These are phyloP conservation scores for Macadamia integrifolia DNA, from an alignment of 164 flowering plant genomes.

Conservation along the genomic window DNA sequence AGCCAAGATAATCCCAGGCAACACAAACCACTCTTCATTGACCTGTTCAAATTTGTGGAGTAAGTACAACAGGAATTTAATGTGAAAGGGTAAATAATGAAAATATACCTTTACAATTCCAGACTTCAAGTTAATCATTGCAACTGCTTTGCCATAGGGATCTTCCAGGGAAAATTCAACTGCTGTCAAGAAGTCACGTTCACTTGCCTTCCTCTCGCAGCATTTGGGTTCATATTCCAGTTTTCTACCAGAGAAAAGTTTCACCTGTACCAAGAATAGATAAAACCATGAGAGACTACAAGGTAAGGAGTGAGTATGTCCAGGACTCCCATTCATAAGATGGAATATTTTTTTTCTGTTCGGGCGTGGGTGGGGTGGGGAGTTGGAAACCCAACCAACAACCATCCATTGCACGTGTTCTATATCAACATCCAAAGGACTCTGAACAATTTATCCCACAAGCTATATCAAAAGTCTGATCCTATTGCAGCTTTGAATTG, in stretches of 20 bases:
- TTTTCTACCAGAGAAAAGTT: conserved; percentile 60
- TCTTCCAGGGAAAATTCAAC: conserved; percentile 64
- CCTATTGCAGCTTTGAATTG: too few relatives aligned
- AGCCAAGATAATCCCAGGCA: conserved; percentile 45
- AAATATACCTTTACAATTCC: conserved; percentile 53
- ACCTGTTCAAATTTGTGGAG: conserved; percentile 23
- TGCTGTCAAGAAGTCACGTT: conserved; percentile 58
- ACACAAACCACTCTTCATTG: conserved; percentile 60
- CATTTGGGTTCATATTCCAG: conserved; percentile 62
- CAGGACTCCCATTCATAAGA: not conserved
- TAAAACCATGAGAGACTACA: not conserved
- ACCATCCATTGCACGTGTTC: too few relatives aligned
- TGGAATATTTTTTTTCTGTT: not conserved
- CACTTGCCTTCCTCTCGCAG: conserved; percentile 37
- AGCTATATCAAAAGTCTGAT: too few relatives aligned
- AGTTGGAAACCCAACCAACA: not conserved
- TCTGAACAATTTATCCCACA: too few relatives aligned
- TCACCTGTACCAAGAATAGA: conserved; percentile 42
- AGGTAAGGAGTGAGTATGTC: not conserved
- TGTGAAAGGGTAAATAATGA: not conserved
- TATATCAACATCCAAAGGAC: too few relatives aligned
- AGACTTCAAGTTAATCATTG: conserved; percentile 62
- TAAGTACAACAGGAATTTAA: not conserved
- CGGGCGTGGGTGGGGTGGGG: not conserved
- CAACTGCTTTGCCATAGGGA: conserved; percentile 84